Base-by-base conservation (phyloP, 106 monocot species). In the Apostasia shenzhenica region DNA sequence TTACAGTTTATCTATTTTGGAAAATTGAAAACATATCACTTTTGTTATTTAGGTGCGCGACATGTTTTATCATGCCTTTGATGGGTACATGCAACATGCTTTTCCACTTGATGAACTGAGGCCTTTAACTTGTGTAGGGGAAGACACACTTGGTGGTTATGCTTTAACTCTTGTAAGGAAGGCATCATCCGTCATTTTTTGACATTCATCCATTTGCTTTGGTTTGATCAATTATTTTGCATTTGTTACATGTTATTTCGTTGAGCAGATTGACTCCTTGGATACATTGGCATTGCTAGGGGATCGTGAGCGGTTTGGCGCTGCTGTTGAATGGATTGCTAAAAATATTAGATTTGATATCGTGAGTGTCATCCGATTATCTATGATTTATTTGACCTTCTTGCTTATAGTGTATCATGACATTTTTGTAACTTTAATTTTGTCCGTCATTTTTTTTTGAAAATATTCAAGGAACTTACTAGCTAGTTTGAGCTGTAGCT, bases 21-120 rank as follows among this genome's bases (percentile, higher is more conserved):
- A 80, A 48, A 44, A 72, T 52, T 52, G 5, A 70, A 14, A 14
- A 11, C 54, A 64, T 42, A 14, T 48, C n/a, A 53, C 14, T 14
- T 67, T 66, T 54, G 66, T 45, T 48, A 51, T 66, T 41, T 70
- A 92, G 95, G 95, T 92, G 53, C 71, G 75, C 14, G 89, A 78
- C 66, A 95, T 95, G 95, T 95, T 95, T 73, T 95, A 95, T 82
- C 95, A 95, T 82, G 92, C 92, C 11, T 95, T 92, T 89, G 75
- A 92, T 86, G 95, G 95, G 10, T 95, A 95, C 65, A 82, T 95
- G 86, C 63, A 87, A 8, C 75, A 92, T 80, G 95, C 95, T 82
- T 95, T 95, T 86, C 95, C 95, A 64, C 89, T 84, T 55, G 95
- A 95, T 84, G 95, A 95, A 76, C 72, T 95, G 55, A 81, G 86